phyloP scores from a whole-genome alignment of 1,284 basidiomycete species.

The Rhodotorula glutinis region DNA sequence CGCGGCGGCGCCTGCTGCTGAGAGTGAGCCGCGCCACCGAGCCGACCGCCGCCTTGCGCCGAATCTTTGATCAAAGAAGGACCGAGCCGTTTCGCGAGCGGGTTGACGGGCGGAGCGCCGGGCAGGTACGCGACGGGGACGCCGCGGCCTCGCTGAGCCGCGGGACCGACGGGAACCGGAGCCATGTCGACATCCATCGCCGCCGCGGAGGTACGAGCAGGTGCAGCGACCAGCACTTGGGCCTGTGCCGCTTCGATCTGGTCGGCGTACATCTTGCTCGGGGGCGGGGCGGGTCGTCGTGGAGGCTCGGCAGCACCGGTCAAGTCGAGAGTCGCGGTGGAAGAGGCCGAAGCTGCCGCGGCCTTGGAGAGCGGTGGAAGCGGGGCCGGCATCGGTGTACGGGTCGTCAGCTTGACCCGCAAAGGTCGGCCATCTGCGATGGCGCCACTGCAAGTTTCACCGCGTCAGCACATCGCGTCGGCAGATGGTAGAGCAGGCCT shows the following conservation, averaged over 20 bases:
- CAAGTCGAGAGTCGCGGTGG: background rate
- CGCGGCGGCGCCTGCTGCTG: background rate
- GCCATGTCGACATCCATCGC: constrained; percentile 29
- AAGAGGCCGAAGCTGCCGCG: constrained; percentile 2
- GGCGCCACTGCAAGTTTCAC: constrained; percentile 24
- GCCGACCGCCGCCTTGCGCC: background rate
- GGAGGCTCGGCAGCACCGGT: too few species aligned
- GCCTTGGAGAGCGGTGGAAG: background rate
- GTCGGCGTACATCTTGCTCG: constrained; percentile 36
- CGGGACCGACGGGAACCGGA: background rate
- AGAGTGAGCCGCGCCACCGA: background rate
- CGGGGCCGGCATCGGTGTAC: constrained; percentile 20
- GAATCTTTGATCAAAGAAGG: background rate
- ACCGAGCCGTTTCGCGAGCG: constrained; percentile 4
- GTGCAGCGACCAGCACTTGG: background rate
- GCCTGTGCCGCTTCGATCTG: constrained; percentile 15
- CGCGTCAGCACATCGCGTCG: background rate
- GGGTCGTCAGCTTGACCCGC: constrained; percentile 15
- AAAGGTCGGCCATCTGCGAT: constrained; percentile 38
- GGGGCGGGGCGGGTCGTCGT: too few species aligned
- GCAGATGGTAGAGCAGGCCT: background rate
- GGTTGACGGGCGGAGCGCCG: background rate
- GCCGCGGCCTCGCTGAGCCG: background rate
- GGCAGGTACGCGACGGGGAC: constrained; percentile 1
- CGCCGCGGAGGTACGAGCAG: background rate